Conservation (phyloP, 495 filamentous ascomycete species). For the Hapsidospora chrysogenum region DNA sequence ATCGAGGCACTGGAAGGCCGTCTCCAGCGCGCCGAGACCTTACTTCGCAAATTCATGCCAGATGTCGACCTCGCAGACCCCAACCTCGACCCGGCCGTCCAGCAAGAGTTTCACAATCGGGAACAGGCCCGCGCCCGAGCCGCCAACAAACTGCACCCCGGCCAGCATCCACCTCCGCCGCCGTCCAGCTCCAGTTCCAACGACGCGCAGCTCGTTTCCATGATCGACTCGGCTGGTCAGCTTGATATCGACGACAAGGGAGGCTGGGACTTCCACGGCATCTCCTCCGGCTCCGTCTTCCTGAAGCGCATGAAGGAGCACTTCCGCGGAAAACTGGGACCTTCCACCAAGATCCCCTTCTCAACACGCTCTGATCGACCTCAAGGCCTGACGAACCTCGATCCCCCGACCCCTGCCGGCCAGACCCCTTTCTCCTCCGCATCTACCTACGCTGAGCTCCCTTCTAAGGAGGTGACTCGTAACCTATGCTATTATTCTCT, state of each 20-base stretch:
- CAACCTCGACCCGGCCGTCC: constrained; percentile 51
- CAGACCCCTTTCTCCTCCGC: constrained; percentile 34
- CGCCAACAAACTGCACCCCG: constrained; percentile 8
- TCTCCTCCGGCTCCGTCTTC: constrained; percentile 82
- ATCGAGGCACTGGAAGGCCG: constrained; percentile 80
- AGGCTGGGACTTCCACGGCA: constrained; percentile 88
- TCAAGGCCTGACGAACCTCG: constrained; percentile 28
- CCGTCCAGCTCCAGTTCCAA: constrained; percentile 17
- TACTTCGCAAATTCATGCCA: constrained; percentile 67
- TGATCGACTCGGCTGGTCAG: constrained; percentile 82
- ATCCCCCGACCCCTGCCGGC: constrained; percentile 51
- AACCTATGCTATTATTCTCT: constrained; percentile 61
- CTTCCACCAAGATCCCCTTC: constrained; percentile 30
- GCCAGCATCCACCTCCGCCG: constrained; percentile 3
- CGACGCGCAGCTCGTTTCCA: constrained; percentile 76
- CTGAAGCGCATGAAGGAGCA: constrained; percentile 72
- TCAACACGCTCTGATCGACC: constrained; percentile 23
- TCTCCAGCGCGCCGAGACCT: constrained; percentile 65
- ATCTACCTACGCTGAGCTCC: constrained; percentile 50
- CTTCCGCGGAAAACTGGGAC: constrained; percentile 46
- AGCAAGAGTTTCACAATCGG: constrained; percentile 36
- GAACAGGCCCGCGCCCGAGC: constrained; percentile 22
- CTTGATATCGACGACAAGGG: constrained; percentile 85
- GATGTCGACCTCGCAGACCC: constrained; percentile 75
- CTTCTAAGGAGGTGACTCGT: constrained; percentile 46